These are phyloP conservation scores for Angomonas deanei DNA, from an alignment of 208 protist species.

Conservation along the genomic window DNA sequence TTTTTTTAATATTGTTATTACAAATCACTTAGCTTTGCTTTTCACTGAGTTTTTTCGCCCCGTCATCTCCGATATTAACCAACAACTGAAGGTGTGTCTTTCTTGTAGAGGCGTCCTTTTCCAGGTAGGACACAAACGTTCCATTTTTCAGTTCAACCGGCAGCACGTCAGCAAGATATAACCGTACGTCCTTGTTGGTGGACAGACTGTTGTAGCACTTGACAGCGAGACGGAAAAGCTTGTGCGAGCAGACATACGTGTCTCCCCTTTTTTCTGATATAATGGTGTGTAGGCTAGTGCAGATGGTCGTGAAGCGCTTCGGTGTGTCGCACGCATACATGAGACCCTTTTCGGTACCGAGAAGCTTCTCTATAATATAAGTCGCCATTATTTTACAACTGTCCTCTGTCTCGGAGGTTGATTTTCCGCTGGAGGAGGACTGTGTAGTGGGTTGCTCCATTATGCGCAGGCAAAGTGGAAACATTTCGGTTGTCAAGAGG, in stretches of 20 bases:
- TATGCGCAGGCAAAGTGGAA: constrained; percentile 99
- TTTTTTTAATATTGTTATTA: not conserved
- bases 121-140: constrained; percentile 68
- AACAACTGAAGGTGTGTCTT: constrained; percentile 79
- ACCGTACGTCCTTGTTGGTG: constrained; percentile 89
- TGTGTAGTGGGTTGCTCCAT: constrained; percentile 88
- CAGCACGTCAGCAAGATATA: constrained; percentile 66
- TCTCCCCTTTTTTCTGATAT: constrained; percentile 78
- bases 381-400: constrained; percentile 98
- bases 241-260: constrained; percentile 65
- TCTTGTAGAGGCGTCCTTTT: constrained; percentile 62
- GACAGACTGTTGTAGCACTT: constrained; percentile 97
- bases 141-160: constrained; percentile 83
- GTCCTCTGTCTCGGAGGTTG: constrained; percentile 71
- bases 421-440: not conserved
- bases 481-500: constrained; percentile 98
- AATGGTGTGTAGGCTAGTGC: constrained; percentile 94
- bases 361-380: constrained; percentile 99
- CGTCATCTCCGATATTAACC: constrained; percentile 76
- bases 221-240: constrained; percentile 98
- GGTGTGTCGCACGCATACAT: constrained; percentile 96
- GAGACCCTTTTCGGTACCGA: constrained; percentile 96
- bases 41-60: constrained; percentile 37
- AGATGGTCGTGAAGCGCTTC: constrained; percentile 94
- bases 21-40: not conserved